A percentile compares a stretch with the other conserved stretches of the same genome.
Conservation (phyloP, 2,329 filamentous ascomycete genomes). For the Penicillium polonicum region DNA sequence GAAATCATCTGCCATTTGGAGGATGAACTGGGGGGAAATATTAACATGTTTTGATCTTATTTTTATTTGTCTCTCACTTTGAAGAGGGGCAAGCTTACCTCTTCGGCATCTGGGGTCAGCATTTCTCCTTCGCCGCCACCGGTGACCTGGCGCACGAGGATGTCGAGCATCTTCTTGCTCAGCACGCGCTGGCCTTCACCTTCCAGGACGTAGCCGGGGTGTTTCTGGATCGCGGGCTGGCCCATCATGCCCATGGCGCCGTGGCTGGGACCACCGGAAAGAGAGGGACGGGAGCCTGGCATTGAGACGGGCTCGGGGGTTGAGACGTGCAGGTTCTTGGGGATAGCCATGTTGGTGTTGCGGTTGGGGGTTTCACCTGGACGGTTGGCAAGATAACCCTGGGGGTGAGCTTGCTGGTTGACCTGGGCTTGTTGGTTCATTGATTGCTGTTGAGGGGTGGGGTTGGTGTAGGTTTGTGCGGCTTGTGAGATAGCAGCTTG, state of each 20-base stretch:
- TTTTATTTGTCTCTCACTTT: not conserved
- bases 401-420: slow-evolving; percentile 43
- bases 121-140: slow-evolving; percentile 74
- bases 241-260: slow-evolving; percentile 78
- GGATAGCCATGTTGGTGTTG: slow-evolving; percentile 72
- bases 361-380: slow-evolving; percentile 42
- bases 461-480: slow-evolving; percentile 45
- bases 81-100: slow-evolving; percentile 57
- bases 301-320: slow-evolving; percentile 73
- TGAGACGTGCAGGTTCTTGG: slow-evolving; percentile 72
- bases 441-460: slow-evolving; percentile 28
- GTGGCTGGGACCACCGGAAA: slow-evolving; percentile 72
- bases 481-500: slow-evolving; percentile 48
- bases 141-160: slow-evolving; percentile 89
- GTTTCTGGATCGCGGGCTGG: slow-evolving; percentile 79
- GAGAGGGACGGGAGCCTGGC: slow-evolving; percentile 73
- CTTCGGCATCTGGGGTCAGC: slow-evolving; percentile 89
- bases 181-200: slow-evolving; percentile 88
- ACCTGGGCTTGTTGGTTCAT: slow-evolving; percentile 34
- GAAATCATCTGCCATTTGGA: slow-evolving; percentile 89
- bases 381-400: slow-evolving; percentile 43
- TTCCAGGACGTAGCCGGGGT: slow-evolving; percentile 81
- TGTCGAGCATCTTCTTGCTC: slow-evolving; percentile 97
- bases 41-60: not conserved
- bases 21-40: slow-evolving; percentile 64